Conservation (phyloP, 768 basidiomycete genomes). For the Tylopilus rubrobrunneus region DNA sequence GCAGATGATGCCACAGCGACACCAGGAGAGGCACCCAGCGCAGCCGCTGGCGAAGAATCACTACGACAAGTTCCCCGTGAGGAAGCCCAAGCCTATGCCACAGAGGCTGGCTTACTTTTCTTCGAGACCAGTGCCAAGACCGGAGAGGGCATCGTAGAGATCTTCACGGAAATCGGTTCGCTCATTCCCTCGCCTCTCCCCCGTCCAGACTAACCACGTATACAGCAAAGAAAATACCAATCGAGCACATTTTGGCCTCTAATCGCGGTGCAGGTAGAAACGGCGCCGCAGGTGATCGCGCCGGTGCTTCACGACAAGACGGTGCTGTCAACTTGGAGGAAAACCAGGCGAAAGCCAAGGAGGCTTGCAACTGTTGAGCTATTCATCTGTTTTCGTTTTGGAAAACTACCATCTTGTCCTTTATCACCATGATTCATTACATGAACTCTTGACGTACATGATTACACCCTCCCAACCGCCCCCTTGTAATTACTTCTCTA, state of each 20-base stretch:
- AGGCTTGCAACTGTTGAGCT: conserved; percentile 77
- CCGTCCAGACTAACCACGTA: neutral
- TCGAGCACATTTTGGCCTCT: conserved; percentile 90
- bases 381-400: conserved; percentile 13
- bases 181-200: conserved; percentile 1
- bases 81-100: conserved; percentile 95
- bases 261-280: conserved; percentile 64
- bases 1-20: too few relatives aligned
- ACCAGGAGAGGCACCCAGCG: conserved; percentile 62
- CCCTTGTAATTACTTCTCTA: conserved; percentile 29
- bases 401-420: conserved; percentile 16
- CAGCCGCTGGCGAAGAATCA: conserved; percentile 57
- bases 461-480: conserved; percentile 14
- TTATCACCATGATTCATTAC: conserved; percentile 16
- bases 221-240: conserved; percentile 80
- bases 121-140: conserved; percentile 99
- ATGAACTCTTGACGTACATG: conserved; percentile 24
- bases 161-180: conserved; percentile 97
- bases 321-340: conserved; percentile 69
- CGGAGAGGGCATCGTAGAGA: conserved; percentile 90
- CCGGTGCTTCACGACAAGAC: conserved; percentile 45
- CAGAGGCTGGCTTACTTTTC: conserved; percentile 91
- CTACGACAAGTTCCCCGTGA: conserved; percentile 88
- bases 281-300: conserved; percentile 51
- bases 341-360: conserved; percentile 61